These are phyloP conservation scores for Aspergillus homomorphus DNA, from an alignment of 495 filamentous ascomycete species.

Conservation along the genomic window DNA sequence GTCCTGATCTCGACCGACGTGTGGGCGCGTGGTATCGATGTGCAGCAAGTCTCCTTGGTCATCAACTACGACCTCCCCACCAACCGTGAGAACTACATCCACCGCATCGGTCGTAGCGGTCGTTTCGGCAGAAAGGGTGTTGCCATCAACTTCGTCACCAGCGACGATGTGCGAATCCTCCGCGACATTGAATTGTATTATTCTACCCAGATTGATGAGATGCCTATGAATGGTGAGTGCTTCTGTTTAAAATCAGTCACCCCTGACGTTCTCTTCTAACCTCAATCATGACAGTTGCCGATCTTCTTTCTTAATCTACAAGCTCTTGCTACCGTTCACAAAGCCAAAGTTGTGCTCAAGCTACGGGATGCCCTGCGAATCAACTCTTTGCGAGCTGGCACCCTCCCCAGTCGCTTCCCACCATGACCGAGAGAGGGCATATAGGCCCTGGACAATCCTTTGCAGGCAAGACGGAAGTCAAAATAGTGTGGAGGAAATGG, in stretches of 20 bases:
- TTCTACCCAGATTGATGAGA: conserved; percentile 98
- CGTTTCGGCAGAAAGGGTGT: conserved; percentile 98
- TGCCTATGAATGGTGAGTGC: conserved; percentile 86
- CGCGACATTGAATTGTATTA: conserved; percentile 97
- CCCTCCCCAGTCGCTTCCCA: neutral
- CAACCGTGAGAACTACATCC: conserved; percentile 99
- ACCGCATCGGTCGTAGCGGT: conserved; percentile 93
- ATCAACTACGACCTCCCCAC: conserved; percentile 99
- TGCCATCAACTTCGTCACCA: conserved; percentile 99
- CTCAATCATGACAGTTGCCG: conserved; percentile 32
- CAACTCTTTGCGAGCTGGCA: neutral
- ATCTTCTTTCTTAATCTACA: conserved; percentile 45
- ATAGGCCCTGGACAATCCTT: neutral
- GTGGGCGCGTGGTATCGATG: conserved; percentile 97
- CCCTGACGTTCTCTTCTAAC: neutral
- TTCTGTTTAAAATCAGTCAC: no score
- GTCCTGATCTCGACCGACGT: conserved; percentile 98
- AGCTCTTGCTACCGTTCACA: conserved; percentile 1
- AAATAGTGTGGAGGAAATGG: conserved; percentile 22
- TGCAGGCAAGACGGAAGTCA: neutral
- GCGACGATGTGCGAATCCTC: conserved; percentile 94
- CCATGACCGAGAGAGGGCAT: neutral
- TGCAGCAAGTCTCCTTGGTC: conserved; percentile 97
- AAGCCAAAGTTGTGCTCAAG: neutral
- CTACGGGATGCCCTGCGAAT: neutral